Base-by-base conservation (phyloP, 2,329 filamentous ascomycete genomes). In the Septoria linicola region DNA sequence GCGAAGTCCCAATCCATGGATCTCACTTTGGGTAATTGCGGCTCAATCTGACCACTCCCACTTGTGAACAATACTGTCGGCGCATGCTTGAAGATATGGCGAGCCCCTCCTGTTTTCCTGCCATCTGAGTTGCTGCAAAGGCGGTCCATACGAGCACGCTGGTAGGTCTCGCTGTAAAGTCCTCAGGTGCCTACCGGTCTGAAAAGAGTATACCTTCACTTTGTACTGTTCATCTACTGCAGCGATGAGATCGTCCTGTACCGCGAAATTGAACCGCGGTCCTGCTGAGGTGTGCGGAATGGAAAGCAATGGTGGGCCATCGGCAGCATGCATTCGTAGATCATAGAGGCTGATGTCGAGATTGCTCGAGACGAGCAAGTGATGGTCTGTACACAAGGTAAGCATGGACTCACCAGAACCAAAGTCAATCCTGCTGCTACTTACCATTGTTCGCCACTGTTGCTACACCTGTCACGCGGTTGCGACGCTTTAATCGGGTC, bases 191-290 rank as follows among this genome's bases (percentile, higher is more conserved):
- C 36, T 49, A 13, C 62, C 60, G 2, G 52, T 52, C 1, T 53
- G 49, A 8, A 65, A 39, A 16, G 59, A 62, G 34, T 63, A 61
- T n/a, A 57, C 42, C 41, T 62, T 57, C 1, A 66, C 35, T 11
- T 56, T 49, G 41, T 60, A 55, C 30, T 53, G 35, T 21, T 45
- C 37, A 42, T 63, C 60, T 5, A 55, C 35, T 8, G 63, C 62
- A 13, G 63, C 59, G 7, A 65, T 31, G 11, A 60, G 16, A 17
- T 52, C 44, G 8, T 43, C 48, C 16, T 46, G 30, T 3, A 52
- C n/a, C 19, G 46, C 45, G 21, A 45, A 49, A 25, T 54, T 32
- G 11, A 50, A 30, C 31, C 25, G 34, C 13, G 45, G 20, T 2
- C 45, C 46, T 6, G 30, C 30, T 23, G 51, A 54, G 7, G 41